phyloP scores from a whole-genome alignment of 179 eudicot species.

The Drosera spatulata region DNA sequence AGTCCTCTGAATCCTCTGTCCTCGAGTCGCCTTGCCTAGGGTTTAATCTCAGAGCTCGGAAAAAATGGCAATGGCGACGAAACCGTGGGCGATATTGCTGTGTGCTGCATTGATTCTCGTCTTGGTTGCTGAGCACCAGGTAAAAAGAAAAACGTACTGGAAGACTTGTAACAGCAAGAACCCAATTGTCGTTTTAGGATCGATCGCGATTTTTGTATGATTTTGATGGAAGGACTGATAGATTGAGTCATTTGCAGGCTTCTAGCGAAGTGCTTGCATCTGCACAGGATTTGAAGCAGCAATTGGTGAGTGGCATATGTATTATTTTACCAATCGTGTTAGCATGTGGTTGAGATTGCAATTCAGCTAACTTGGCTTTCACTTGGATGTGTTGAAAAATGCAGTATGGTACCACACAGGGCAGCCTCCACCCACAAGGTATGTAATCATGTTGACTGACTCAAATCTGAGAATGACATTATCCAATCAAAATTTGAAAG shows the following conservation, averaged over 20 bases:
- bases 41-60: neutral
- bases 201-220: too few species aligned
- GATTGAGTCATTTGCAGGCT: conserved; percentile 11
- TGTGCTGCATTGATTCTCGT: conserved; percentile 20
- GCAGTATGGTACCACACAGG: conserved; percentile 26
- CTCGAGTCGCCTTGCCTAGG: neutral
- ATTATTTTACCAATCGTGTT: too few species aligned
- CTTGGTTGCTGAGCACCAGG: conserved; percentile 16
- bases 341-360: neutral
- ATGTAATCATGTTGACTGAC: neutral
- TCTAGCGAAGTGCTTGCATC: conserved; percentile 6
- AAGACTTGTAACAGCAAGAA: too few species aligned
- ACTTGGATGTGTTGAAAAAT: neutral
- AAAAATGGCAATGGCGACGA: conserved; percentile 18
- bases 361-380: neutral
- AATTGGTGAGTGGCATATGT: conserved; percentile 10
- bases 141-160: neutral
- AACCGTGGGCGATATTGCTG: conserved; percentile 6
- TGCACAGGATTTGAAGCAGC: conserved; percentile 4
- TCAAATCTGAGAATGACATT: neutral
- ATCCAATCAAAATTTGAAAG: neutral
- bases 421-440: conserved; percentile 36
- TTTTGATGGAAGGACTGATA: neutral
- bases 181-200: too few species aligned
- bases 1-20: neutral